Evolutionary conservation across 169 alveolate genomes (phyloP).

Genomic region (Theileria orientalis): DNA sequence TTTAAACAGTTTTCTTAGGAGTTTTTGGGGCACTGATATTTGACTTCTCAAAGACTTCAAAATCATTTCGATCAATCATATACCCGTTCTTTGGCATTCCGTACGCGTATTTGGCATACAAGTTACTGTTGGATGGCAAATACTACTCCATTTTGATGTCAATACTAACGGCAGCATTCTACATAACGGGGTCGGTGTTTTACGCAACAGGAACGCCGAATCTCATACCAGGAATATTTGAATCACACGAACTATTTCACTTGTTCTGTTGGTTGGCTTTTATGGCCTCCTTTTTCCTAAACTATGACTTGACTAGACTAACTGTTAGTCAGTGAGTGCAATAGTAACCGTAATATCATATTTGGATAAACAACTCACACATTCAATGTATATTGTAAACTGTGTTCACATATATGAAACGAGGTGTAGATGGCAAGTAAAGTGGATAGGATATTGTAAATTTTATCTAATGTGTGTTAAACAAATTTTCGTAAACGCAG

Average conservation of each 20-base stretch:
- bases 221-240: constrained; percentile 55
- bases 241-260: constrained; percentile 73
- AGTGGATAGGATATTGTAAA: too few relatives aligned
- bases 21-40: constrained; percentile 35
- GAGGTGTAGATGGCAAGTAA: too few relatives aligned
- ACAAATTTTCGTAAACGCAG: too few relatives aligned
- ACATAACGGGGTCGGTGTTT: constrained; percentile 65
- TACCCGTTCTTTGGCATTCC: constrained; percentile 62
- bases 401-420: too few relatives aligned
- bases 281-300: constrained; percentile 41
- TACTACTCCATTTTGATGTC: constrained; percentile 33
- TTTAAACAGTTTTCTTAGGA: constrained; percentile 20
- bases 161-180: constrained; percentile 39
- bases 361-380: too few relatives aligned
- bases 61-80: constrained; percentile 41
- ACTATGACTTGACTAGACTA: background rate
- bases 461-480: too few relatives aligned
- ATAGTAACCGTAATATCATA: too few relatives aligned
- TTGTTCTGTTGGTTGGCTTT: constrained; percentile 68
- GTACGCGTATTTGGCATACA: constrained; percentile 36
- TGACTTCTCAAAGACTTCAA: constrained; percentile 45
- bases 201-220: constrained; percentile 71
- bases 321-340: too few relatives aligned
- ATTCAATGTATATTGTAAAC: too few relatives aligned
- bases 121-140: constrained; percentile 34